Base-by-base conservation (phyloP, 768 basidiomycete genomes). In the Royoungia palumana region DNA sequence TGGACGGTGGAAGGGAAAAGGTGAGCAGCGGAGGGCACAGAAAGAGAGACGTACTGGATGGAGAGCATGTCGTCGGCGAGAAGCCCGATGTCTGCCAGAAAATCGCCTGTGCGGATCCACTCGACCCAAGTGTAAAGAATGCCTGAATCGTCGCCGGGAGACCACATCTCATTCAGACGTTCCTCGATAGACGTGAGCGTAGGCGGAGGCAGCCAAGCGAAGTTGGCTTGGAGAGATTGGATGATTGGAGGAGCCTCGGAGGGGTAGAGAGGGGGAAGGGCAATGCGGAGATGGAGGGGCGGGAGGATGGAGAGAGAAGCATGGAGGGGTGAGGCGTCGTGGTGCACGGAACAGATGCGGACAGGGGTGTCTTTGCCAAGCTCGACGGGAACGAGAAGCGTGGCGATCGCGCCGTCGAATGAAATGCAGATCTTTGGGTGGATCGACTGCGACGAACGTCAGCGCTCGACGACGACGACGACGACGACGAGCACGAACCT, bases 121-220 rank as follows among this genome's bases (percentile, higher is more conserved):
- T 89, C 87, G 39, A 87, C 72, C 86, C 86, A 88, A 34, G 69
- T 72, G 56, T 83, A 89, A 4, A 91, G 70, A 6, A 85, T 70
- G 19, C 77, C 76, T 30, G 83, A 77, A 5, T 58, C 56, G 16
- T 81, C 83, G 4, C 45, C 54, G 24, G 61, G 56, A 11, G 58
- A 72, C 85, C 86, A 89, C 73, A 78, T 78, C 1, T 72, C 69
- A n/a, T 62, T 50, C 41, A 89, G 68, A 10, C 62, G 60, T 13
- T 64, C 51, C 17, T 68, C 68, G 14, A 88, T 63, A 12, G 57
- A 60, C 10, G 57, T 35, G 8, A 70, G 56, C 2, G 66, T 57
- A 24, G 45, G 20, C 1, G 40, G 53, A 6, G 80, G 68, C 0
- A 89, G 60, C 88, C 87, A 90, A 22, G 74, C 68, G 50, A 82